A percentile compares a stretch with the other conserved stretches of the same genome.
Evolutionary conservation across 345 rosid species (phyloP).

Genomic region (Lepidium didymum): DNA sequence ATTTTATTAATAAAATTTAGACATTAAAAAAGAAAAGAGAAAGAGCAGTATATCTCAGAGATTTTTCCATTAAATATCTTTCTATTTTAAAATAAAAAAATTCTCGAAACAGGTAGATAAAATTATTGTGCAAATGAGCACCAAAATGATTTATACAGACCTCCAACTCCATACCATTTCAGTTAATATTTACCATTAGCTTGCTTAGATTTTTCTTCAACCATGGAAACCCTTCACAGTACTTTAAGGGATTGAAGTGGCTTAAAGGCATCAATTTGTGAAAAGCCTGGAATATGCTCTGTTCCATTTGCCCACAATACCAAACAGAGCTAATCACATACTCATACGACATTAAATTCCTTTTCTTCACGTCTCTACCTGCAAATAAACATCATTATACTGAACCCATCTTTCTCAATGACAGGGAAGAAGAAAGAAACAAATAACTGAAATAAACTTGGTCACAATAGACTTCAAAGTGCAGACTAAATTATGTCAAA

Average conservation of each 20-base stretch:
- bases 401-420: neutral
- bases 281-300: constrained; percentile 25
- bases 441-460: neutral
- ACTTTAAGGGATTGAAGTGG: neutral
- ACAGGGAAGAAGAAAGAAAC: neutral
- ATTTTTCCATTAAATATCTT: no score
- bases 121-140: constrained; percentile 6
- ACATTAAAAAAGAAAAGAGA: no score
- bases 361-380: constrained; percentile 29
- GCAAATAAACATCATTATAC: constrained; percentile 7
- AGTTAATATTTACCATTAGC: neutral
- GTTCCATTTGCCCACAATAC: constrained; percentile 22
- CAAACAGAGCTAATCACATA: constrained; percentile 24
- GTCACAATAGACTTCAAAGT: neutral
- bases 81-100: no score
- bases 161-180: neutral
- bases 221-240: constrained; percentile 1
- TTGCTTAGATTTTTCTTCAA: constrained; percentile 5
- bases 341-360: constrained; percentile 5
- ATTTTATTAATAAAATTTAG: no score
- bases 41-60: no score
- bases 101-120: neutral
- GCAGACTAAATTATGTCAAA: neutral
- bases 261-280: constrained; percentile 17
- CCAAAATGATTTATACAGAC: neutral